These are phyloP conservation scores for Triticum turgidum DNA, from an alignment of 176 grass and related monocot species.

Conservation along the genomic window DNA sequence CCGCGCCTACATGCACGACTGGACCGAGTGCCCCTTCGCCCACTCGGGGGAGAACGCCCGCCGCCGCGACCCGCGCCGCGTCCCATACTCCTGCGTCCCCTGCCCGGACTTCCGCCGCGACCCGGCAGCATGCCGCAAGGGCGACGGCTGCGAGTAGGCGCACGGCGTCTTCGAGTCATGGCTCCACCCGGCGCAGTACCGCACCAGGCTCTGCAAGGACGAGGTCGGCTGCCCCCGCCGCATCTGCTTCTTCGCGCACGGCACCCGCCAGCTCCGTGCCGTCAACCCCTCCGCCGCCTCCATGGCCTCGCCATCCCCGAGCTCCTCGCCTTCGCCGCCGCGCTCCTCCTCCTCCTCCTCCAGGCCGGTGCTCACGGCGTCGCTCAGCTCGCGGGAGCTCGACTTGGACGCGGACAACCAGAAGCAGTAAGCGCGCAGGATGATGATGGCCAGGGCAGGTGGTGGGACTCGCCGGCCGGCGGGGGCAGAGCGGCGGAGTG, in stretches of 20 bases:
- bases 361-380: slow-evolving; percentile 34
- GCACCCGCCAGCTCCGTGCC: slow-evolving; percentile 51
- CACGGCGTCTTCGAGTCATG: slow-evolving; percentile 81
- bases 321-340: neutral
- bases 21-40: slow-evolving; percentile 81
- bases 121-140: slow-evolving; percentile 39
- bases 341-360: neutral
- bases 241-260: slow-evolving; percentile 78
- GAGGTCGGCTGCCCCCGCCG: slow-evolving; percentile 60
- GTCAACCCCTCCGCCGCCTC: slow-evolving; percentile 48
- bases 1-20: slow-evolving; percentile 72
- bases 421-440: slow-evolving; percentile 42
- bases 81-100: slow-evolving; percentile 60
- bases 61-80: slow-evolving; percentile 59
- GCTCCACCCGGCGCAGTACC: slow-evolving; percentile 81
- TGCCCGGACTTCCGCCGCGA: slow-evolving; percentile 70
- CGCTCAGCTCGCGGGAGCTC: slow-evolving; percentile 51
- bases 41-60: slow-evolving; percentile 72
- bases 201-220: slow-evolving; percentile 68
- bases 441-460: neutral
- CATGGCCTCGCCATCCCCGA: slow-evolving; percentile 7
- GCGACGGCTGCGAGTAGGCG: slow-evolving; percentile 63
- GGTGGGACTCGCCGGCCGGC: no score
- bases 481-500: no score
- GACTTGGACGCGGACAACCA: slow-evolving; percentile 43